Conservation (phyloP, 176 grass and related monocot genomes). For the Puya raimondii region DNA sequence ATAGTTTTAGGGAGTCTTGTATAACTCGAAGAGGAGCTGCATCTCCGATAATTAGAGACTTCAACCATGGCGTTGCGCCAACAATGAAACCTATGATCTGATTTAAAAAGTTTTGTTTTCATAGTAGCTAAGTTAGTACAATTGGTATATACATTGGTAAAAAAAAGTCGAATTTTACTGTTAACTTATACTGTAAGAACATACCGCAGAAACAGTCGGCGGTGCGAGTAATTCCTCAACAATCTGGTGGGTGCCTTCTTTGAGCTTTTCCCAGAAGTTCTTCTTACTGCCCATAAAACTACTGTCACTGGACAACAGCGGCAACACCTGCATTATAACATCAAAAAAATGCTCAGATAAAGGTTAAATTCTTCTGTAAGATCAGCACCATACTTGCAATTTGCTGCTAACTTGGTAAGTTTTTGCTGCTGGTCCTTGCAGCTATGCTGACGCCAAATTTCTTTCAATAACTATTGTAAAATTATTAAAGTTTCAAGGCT, state of each 20-base stretch:
- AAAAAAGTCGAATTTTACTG: no score
- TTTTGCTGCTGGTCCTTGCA: no score
- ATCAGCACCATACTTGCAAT: background rate
- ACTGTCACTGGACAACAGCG: constrained; percentile 37
- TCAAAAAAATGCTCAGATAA: constrained; percentile 17
- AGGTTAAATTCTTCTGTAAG: background rate
- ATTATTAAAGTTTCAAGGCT: no score
- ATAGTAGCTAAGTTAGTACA: background rate
- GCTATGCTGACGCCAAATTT: no score
- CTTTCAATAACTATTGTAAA: no score
- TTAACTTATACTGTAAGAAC: background rate
- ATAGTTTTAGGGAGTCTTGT: constrained; percentile 55
- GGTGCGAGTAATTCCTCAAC: constrained; percentile 61
- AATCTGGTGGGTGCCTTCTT: constrained; percentile 42
- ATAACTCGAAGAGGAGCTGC: constrained; percentile 40
- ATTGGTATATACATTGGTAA: no score
- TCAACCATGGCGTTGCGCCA: constrained; percentile 52
- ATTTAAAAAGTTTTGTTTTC: background rate
- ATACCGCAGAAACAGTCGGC: constrained; percentile 68
- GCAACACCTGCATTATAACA: constrained; percentile 32
- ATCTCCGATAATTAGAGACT: constrained; percentile 41
- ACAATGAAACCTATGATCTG: constrained; percentile 69
- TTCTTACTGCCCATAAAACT: constrained; percentile 18
- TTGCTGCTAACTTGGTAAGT: background rate
- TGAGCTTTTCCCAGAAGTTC: constrained; percentile 49